Base-by-base conservation (phyloP, 805 yeast species). In the Cyberlindnera maritima region DNA sequence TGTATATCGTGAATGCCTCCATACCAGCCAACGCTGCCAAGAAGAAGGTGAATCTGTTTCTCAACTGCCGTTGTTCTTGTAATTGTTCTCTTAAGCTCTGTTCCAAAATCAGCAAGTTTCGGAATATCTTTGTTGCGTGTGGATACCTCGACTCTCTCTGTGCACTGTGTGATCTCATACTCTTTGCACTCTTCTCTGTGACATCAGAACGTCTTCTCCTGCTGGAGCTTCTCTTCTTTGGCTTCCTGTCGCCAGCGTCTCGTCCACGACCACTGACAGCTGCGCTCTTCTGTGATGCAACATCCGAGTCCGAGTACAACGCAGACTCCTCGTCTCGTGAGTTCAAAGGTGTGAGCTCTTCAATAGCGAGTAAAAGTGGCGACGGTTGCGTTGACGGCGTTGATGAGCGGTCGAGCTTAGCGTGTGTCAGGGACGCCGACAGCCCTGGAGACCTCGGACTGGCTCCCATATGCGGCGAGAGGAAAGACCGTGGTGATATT, bases 81-180 rank as follows among this genome's bases (percentile, higher is more conserved):
- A 84, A 86, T 67, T 92, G 98, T 50, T 78, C 82, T 34, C 97
- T 75, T 42, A 94, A 70, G 45, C 88, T 82, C 60, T 91, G 96
- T 64, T 92, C 99, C 44, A 91, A 65, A 14, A 92, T 85, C 40
- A 92, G 69, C 55, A 94, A 66, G 62, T 92, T 90, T 39, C 95
- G 76, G 63, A 84, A 88, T 14, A 89, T 81, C 70, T 85, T 83
- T 2, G 90, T 86, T 0, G 86, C 75, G 8, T 81, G 78, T 10
- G 75, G 68, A 34, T 48, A 44, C 25, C 69, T 60, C 18, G 48
- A 48, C 8, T 58, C 62, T 29, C 59, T 49, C 11, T 51, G 58
- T 9, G 43, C 50, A 38, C 60, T 54, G 9, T 54, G 48, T 4
- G 66, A 62, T 28, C 59, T 52, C 6, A 52, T 7, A 17, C 56